phyloP scores from a whole-genome alignment of 495 filamentous ascomycete species.

The Astrothelium macrocarpum region DNA sequence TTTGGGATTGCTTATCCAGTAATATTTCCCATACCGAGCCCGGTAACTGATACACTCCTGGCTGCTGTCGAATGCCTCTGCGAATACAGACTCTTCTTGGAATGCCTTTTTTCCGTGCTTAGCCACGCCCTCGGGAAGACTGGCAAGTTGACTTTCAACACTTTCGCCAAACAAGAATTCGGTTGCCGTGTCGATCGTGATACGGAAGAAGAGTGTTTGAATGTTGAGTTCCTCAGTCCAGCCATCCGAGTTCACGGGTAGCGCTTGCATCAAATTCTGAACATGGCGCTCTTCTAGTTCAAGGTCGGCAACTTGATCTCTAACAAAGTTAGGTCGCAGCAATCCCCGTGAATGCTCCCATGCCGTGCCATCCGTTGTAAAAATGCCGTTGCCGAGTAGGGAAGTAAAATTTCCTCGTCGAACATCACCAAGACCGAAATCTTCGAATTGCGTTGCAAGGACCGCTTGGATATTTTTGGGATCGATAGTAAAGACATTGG shows the following conservation, averaged over 20 bases:
- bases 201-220: constrained; percentile 63
- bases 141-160: constrained; percentile 46
- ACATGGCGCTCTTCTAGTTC: constrained; percentile 73
- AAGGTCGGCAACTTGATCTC: constrained; percentile 70
- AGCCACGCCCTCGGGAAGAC: constrained; percentile 13
- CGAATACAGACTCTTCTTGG: constrained; percentile 19
- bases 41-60: constrained; percentile 17
- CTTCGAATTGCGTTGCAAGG: constrained; percentile 70
- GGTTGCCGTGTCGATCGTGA: constrained; percentile 73
- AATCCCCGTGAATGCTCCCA: constrained; percentile 62
- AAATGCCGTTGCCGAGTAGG: constrained; percentile 27
- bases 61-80: constrained; percentile 22
- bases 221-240: constrained; percentile 53
- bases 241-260: constrained; percentile 19
- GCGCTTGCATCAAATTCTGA: constrained; percentile 21
- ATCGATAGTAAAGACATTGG: constrained; percentile 51
- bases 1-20: constrained; percentile 29
- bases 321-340: constrained; percentile 73
- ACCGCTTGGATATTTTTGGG: constrained; percentile 84
- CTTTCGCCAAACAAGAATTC: constrained; percentile 77
- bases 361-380: constrained; percentile 47
- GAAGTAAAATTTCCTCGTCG: constrained; percentile 24
- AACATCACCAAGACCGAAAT: constrained; percentile 42
- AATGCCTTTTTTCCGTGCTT: neutral
- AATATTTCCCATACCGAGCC: constrained; percentile 31